Base-by-base conservation (phyloP, 192 early-diverging fungal species). In the Kappamyces sp. region DNA sequence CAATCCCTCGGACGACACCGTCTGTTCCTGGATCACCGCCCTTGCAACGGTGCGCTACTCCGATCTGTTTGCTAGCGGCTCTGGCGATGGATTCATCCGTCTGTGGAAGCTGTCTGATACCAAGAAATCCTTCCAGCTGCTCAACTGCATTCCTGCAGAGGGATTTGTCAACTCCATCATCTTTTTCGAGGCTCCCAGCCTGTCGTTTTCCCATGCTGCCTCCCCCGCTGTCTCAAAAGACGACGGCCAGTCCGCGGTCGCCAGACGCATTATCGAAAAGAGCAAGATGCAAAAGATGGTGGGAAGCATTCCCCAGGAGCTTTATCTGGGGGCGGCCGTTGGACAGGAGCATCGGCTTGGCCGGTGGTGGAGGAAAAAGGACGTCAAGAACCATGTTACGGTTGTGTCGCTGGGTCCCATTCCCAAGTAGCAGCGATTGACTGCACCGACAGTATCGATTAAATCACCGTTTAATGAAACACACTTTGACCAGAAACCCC, bases 331-430 rank as follows among this genome's bases (percentile, higher is more conserved):
- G 2, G 81, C 79, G 1, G 94, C 79, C 3, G 67, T 87, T 38
- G 94, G 93, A 15, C 89, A 93, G 65, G 96, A 99, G 70, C 89
- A 91, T 59, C 78, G 81, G 60, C 61, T 90, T 40, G 96, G 96
- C 7, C 81, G 96, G 45, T 99, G 96, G 96, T 76, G 80, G 57
- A 84, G 84, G 63, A 64, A 80, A 46, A 91, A 88, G 62, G 74
- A 77, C 37, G 88, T 78, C 4, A 84, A 83, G 64, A 98, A 96
- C 61, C 76, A 77, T 30, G 66, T 90, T 53, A 77, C 72, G 54
- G 61, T 90, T 2, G 74, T 98, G 39, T 81, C 81, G 14, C 62
- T 98, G 22, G 69, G 68, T 22, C 22, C 22, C 22, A 22, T 22
- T 22, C 22, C 22, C 22, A 22, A 22, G 22, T 22, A 22, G 22